Base-by-base conservation (phyloP, 163 green algal genomes). In the Scenedesmus sp. region DNA sequence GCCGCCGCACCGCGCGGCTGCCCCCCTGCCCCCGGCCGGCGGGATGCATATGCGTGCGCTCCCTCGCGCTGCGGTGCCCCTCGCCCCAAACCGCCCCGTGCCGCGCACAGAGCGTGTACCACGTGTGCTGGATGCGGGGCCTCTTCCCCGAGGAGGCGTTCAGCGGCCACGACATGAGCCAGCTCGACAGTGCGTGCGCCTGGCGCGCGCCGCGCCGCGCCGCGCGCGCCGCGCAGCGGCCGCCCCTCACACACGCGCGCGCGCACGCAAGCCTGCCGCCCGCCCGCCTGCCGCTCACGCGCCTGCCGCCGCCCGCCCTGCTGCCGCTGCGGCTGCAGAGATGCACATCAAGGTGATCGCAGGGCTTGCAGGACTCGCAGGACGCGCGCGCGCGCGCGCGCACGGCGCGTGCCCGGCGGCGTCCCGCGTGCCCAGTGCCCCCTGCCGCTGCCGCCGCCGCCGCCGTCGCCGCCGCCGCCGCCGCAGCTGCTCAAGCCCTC, bases 341-440 rank as follows among this genome's bases (percentile, higher is more conserved):
- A 95, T 97, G 86, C 75, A 92, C 39, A 87, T 96, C 53, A 91
- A 94, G 78, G 89, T 95, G 85, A n/a, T n/a, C n/a, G n/a, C n/a
- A n/a, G n/a, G n/a, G n/a, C n/a, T n/a, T n/a, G n/a, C n/a, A n/a
- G n/a, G n/a, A n/a, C n/a, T n/a, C n/a, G n/a, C n/a, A n/a, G n/a
- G n/a, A n/a, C n/a, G n/a, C n/a, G n/a, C n/a, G n/a, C n/a, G n/a
- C n/a, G n/a, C n/a, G n/a, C n/a, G n/a, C n/a, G n/a, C n/a, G n/a
- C n/a, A n/a, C n/a, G n/a, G n/a, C n/a, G n/a, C n/a, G n/a, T n/a
- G n/a, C n/a, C n/a, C n/a, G n/a, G n/a, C n/a, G n/a, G n/a, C n/a
- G n/a, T n/a, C n/a, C n/a, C n/a, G n/a, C n/a, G n/a, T n/a, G n/a
- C n/a, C n/a, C n/a, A n/a, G n/a, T n/a, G n/a, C n/a, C n/a, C n/a